These are phyloP conservation scores for Fusarium kyushuense DNA, from an alignment of 2,329 filamentous ascomycete species.

Conservation along the genomic window DNA sequence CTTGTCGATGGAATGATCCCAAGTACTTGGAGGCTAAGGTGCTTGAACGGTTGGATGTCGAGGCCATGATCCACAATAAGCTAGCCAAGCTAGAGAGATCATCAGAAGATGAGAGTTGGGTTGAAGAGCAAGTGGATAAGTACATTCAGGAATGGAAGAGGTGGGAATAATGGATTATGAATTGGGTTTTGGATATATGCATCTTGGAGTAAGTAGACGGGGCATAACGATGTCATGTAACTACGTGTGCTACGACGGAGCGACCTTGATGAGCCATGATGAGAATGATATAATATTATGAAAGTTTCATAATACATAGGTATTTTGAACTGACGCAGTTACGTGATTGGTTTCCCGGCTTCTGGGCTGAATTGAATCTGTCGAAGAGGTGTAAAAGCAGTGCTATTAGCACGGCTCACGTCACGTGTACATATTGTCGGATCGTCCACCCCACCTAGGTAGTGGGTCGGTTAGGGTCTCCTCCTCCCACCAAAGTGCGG, in stretches of 20 bases:
- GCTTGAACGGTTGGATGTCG: slow-evolving; percentile 69
- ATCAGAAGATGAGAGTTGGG: slow-evolving; percentile 54
- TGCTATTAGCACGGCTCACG: slow-evolving; percentile 2
- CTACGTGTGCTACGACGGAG: slow-evolving; percentile 35
- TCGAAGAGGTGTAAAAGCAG: neutral
- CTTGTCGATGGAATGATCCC: slow-evolving; percentile 75
- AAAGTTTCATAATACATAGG: neutral
- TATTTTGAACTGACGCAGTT: neutral
- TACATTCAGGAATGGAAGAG: slow-evolving; percentile 68
- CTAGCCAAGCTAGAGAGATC: slow-evolving; percentile 58
- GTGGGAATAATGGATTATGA: slow-evolving; percentile 61
- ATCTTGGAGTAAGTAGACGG: slow-evolving; percentile 37
- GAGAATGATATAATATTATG: slow-evolving; percentile 32
- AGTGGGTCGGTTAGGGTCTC: slow-evolving; percentile 56
- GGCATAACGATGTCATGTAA: slow-evolving; percentile 39
- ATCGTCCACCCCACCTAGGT: neutral
- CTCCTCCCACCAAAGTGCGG: slow-evolving; percentile 54
- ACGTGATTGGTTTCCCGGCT: neutral
- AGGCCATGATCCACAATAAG: slow-evolving; percentile 69
- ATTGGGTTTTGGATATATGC: slow-evolving; percentile 25
- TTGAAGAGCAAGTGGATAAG: slow-evolving; percentile 59
- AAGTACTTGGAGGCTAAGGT: slow-evolving; percentile 69
- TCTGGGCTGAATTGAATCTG: neutral
- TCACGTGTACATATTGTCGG: neutral
- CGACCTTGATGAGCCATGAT: slow-evolving; percentile 33